A percentile compares a stretch with the other conserved stretches of the same genome.
phyloP scores from a whole-genome alignment of 306 rosid genomes.

The Gleditsia sinensis region DNA sequence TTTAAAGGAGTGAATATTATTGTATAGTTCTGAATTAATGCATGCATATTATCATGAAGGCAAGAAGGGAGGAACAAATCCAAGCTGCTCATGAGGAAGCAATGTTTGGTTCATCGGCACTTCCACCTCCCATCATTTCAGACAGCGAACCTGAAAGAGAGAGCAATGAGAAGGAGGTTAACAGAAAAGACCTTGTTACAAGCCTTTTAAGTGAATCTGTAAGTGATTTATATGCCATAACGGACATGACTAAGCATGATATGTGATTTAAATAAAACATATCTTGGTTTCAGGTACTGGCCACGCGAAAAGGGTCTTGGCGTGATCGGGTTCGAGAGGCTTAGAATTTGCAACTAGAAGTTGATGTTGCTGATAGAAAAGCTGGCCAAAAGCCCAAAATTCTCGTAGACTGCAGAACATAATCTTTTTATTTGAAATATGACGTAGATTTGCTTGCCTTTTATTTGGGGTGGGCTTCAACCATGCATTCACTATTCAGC shows the following conservation, averaged over 20 bases:
- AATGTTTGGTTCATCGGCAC: constrained; percentile 72
- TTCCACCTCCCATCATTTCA: constrained; percentile 42
- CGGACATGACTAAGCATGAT: background rate
- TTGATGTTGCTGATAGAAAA: constrained; percentile 15
- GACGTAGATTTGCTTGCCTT: constrained; percentile 17
- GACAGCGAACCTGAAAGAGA: constrained; percentile 62
- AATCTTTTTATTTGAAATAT: constrained; percentile 11
- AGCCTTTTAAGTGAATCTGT: constrained; percentile 84
- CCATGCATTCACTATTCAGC: background rate
- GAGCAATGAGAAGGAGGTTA: constrained; percentile 46
- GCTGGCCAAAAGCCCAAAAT: background rate
- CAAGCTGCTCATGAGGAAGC: constrained; percentile 94
- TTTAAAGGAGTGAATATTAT: constrained; percentile 13
- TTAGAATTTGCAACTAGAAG: constrained; percentile 30
- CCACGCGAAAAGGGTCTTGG: constrained; percentile 86
- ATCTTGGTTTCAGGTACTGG: constrained; percentile 64
- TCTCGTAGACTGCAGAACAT: background rate
- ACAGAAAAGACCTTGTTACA: constrained; percentile 50
- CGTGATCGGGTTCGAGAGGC: constrained; percentile 78
- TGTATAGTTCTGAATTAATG: background rate
- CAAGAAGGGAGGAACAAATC: constrained; percentile 73
- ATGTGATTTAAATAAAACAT: constrained; percentile 20
- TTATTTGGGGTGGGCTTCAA: constrained; percentile 22
- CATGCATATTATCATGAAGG: constrained; percentile 44
- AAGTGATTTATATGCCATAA: constrained; percentile 21